Base-by-base conservation (phyloP, 2,329 filamentous ascomycete genomes). In the Paraphaeosphaeria sporulosa region DNA sequence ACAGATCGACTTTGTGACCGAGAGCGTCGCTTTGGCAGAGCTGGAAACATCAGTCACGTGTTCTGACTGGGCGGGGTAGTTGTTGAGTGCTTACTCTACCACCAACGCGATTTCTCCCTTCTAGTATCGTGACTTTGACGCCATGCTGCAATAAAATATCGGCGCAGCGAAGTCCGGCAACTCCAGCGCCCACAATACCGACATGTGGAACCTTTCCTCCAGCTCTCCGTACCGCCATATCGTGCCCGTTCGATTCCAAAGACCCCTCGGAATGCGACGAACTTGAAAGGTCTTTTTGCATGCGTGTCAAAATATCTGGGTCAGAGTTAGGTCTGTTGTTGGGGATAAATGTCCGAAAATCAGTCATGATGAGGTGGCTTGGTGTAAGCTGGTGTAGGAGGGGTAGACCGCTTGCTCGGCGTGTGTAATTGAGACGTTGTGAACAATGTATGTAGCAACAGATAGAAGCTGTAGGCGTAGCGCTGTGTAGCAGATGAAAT, bases 91-190 rank as follows among this genome's bases (percentile, higher is more conserved):
- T 58, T 77, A 91, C 81, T 34, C 90, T 84, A 1, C 90, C 90
- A 12, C 90, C 90, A 42, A 92, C 72, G 7, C 90, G 84, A 69
- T 89, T 77, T 17, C 90, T 83, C 9, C 86, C 90, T 73, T 93
- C 90, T 19, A 92, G 79, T 13, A 93, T 81, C 0, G 89, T 91
- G 13, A 93, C 90, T 42, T 84, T 80, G 68, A 89, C 87, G 17
- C 89, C 89, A 71, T 87, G 82, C 57, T 85, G 82, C 2, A 91
- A 77, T 0, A 93, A 79, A 1, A 92, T 75, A 64, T 91, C 88
- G 55, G 90, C 89, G 71, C 89, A 90, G 63, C 89, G 83, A n/a
- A 93, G 80, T 0, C 90, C 90, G 6, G 90, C 84, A 27, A 92
- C 81, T 5, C 90, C 90, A 42, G 89, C 90, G 19, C 90, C 90